Conservation (phyloP, 768 basidiomycete genomes). For the Cyclocybe aegerita region DNA sequence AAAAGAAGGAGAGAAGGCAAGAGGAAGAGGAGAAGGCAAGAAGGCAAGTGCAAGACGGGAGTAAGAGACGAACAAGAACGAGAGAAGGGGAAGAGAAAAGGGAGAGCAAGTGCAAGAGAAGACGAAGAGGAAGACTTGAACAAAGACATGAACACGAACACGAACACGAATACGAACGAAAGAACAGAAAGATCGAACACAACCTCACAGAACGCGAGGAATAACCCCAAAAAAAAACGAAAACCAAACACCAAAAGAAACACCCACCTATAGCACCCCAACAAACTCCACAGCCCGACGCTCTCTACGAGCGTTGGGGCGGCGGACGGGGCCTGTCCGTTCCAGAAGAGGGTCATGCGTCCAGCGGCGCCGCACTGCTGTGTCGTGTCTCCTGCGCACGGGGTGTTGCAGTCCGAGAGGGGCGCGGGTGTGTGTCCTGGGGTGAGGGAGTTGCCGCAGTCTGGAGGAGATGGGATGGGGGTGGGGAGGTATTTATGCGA, state of each 20-base stretch:
- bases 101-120: no score
- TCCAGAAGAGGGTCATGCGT: constrained; percentile 65
- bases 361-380: constrained; percentile 63
- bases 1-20: background rate
- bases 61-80: no score
- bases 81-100: no score
- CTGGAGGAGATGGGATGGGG: constrained; percentile 29
- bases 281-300: constrained; percentile 63
- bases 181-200: no score
- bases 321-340: constrained; percentile 53
- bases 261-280: constrained; percentile 73
- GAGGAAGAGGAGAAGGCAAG: background rate
- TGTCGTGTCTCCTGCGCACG: constrained; percentile 56
- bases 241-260: constrained; percentile 18
- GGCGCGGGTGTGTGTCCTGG: constrained; percentile 43
- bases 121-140: no score
- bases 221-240: no score
- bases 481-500: no score
- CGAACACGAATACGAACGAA: no score
- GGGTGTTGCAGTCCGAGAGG: constrained; percentile 55
- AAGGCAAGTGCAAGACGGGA: no score
- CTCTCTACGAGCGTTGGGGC: constrained; percentile 51
- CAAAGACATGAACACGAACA: background rate
- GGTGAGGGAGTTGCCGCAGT: no score
- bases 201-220: no score